These are phyloP conservation scores for Blastosporella zonata DNA, from an alignment of 1,284 basidiomycete genomes.

Conservation along the genomic window DNA sequence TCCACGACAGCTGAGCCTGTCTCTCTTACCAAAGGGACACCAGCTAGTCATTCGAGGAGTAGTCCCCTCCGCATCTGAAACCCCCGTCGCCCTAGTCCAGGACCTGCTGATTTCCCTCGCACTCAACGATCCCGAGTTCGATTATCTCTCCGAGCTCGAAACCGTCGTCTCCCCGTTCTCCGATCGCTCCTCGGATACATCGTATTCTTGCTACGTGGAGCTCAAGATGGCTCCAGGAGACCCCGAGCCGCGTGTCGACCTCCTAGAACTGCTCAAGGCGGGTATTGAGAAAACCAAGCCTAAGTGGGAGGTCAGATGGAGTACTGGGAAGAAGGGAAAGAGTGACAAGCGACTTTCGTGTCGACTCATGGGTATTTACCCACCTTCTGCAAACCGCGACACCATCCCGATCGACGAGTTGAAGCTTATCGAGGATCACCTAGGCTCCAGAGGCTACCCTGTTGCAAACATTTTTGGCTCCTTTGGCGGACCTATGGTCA, in stretches of 20 bases:
- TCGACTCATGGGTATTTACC: slow-evolving; percentile 3
- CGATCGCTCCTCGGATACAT: background rate
- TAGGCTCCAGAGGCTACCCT: slow-evolving; percentile 6
- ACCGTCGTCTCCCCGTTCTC: background rate
- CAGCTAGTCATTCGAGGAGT: slow-evolving; percentile 2
- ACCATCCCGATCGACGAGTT: slow-evolving; percentile 5
- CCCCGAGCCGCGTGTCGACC: slow-evolving; percentile 2
- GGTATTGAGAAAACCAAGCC: background rate
- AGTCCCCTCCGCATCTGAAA: background rate
- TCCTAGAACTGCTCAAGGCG: slow-evolving; percentile 4
- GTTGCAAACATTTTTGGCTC: slow-evolving; percentile 6
- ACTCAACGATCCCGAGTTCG: background rate
- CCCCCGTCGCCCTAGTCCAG: background rate
- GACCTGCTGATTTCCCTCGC: background rate
- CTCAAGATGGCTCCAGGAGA: background rate
- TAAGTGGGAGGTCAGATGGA: slow-evolving; percentile 3
- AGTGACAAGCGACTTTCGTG: slow-evolving; percentile 6
- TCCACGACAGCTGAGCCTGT: background rate
- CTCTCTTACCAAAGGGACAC: slow-evolving; percentile 3
- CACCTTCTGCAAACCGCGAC: background rate
- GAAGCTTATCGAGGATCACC: slow-evolving; percentile 1
- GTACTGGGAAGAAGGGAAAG: slow-evolving; percentile 4
- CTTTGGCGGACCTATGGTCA: slow-evolving; percentile 4
- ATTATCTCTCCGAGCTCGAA: background rate
- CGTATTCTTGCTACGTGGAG: slow-evolving; percentile 5